Percentiles rank a stretch among this genome's conserved stretches.
Conservation (phyloP, 768 basidiomycete genomes). For the Symmetrospora coprosmae region DNA sequence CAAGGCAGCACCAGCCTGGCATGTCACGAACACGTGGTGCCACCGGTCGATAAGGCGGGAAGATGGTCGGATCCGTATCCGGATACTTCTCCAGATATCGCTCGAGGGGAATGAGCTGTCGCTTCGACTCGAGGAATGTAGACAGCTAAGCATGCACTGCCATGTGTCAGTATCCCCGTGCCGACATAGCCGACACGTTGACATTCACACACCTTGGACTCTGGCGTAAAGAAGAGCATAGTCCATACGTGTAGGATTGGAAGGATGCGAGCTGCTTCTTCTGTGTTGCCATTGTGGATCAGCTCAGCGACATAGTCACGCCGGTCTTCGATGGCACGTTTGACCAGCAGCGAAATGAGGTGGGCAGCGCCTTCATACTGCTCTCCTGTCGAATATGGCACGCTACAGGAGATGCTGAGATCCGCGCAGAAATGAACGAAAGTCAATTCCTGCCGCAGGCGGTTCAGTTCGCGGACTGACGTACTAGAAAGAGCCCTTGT, state of each 20-base stretch:
- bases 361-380: conserved; percentile 14
- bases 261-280: neutral
- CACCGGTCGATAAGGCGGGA: conserved; percentile 1
- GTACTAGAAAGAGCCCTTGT: neutral
- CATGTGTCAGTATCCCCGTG: too few species aligned
- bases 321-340: neutral
- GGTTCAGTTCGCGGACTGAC: neutral
- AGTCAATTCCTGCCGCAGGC: neutral
- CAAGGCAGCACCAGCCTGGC: neutral
- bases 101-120: neutral
- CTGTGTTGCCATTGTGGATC: neutral
- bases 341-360: neutral
- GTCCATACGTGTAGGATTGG: neutral
- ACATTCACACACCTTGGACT: conserved; percentile 4
- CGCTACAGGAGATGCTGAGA: neutral
- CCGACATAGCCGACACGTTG: too few species aligned
- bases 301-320: neutral
- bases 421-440: neutral
- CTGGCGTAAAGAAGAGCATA: conserved; percentile 7
- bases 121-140: neutral
- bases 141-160: too few species aligned
- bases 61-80: conserved; percentile 3
- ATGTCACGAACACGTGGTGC: neutral
- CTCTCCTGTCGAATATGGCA: neutral
- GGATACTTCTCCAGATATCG: conserved; percentile 10